Evolutionary conservation across 225 moss, liverwort and hornwort species (phyloP).

Genomic region (Marchantia paleacea): DNA sequence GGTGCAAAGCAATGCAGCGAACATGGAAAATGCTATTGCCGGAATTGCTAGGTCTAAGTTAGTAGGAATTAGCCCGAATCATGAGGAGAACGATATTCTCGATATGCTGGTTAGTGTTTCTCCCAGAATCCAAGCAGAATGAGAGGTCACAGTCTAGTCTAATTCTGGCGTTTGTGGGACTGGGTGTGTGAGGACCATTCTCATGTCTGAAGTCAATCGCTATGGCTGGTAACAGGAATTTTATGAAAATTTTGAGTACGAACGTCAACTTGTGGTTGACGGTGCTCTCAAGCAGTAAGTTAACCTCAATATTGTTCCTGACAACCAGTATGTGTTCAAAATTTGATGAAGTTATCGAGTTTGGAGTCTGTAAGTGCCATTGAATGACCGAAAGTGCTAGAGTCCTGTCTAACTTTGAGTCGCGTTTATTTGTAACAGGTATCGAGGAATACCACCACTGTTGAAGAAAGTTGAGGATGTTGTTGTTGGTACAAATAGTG

Average conservation of each 20-base stretch:
- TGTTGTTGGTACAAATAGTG: slow-evolving; percentile 64
- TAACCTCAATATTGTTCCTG: neutral
- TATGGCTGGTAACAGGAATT: slow-evolving; percentile 63
- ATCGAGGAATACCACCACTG: slow-evolving; percentile 65
- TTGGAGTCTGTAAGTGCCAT: neutral
- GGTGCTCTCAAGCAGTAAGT: slow-evolving; percentile 70
- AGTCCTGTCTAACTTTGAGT: neutral
- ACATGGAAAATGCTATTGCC: slow-evolving; percentile 74
- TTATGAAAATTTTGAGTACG: slow-evolving; percentile 60
- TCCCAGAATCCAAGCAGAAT: neutral
- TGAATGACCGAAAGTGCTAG: neutral
- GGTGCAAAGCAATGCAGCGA: slow-evolving; percentile 74
- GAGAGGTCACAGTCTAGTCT: neutral
- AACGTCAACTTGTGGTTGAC: slow-evolving; percentile 53
- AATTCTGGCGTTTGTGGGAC: neutral
- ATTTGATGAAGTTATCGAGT: no score
- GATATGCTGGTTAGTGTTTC: slow-evolving; percentile 53
- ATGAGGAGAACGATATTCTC: slow-evolving; percentile 55
- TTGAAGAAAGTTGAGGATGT: slow-evolving; percentile 83
- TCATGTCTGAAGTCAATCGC: neutral
- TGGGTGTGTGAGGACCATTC: neutral
- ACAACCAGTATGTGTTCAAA: no score
- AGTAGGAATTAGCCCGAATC: slow-evolving; percentile 48
- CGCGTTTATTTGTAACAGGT: slow-evolving; percentile 37
- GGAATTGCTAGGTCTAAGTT: slow-evolving; percentile 60